These are phyloP conservation scores for Artemisia tridentata DNA, from an alignment of 129 eudicot species.

Conservation along the genomic window DNA sequence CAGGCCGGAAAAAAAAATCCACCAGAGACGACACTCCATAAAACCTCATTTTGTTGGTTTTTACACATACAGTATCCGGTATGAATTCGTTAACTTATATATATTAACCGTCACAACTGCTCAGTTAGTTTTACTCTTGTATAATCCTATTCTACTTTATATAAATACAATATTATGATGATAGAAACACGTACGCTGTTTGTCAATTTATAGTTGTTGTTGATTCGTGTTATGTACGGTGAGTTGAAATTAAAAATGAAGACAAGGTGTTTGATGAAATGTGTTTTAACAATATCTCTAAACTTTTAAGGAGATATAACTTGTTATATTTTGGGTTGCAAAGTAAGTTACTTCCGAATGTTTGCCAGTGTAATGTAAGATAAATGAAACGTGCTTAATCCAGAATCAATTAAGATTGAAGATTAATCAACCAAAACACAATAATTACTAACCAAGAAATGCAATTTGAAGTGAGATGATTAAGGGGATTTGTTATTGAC, in stretches of 20 bases:
- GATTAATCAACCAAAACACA: no score
- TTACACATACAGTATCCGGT: slow-evolving; percentile 17
- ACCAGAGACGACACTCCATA: slow-evolving; percentile 4
- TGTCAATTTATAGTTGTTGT: neutral
- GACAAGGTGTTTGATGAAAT: slow-evolving; percentile 40
- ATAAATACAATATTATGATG: slow-evolving; percentile 14
- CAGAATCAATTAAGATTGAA: no score
- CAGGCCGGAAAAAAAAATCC: slow-evolving; percentile 4
- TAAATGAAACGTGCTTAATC: no score
- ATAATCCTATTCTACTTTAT: slow-evolving; percentile 4
- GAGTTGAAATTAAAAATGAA: slow-evolving; percentile 1
- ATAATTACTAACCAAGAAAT: no score
- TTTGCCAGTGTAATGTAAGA: neutral
- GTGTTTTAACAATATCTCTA: no score
- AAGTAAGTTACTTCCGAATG: neutral
- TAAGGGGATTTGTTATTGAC: no score
- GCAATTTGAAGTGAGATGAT: no score
- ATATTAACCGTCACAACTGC: neutral
- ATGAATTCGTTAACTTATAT: slow-evolving; percentile 12
- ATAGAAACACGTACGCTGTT: neutral
- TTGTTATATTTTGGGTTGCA: neutral
- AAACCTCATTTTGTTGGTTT: slow-evolving; percentile 10
- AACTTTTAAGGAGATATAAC: no score
- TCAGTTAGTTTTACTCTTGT: slow-evolving; percentile 4
- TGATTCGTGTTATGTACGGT: neutral